Base-by-base conservation (phyloP, 768 basidiomycete species). In the Suillus weaverae region DNA sequence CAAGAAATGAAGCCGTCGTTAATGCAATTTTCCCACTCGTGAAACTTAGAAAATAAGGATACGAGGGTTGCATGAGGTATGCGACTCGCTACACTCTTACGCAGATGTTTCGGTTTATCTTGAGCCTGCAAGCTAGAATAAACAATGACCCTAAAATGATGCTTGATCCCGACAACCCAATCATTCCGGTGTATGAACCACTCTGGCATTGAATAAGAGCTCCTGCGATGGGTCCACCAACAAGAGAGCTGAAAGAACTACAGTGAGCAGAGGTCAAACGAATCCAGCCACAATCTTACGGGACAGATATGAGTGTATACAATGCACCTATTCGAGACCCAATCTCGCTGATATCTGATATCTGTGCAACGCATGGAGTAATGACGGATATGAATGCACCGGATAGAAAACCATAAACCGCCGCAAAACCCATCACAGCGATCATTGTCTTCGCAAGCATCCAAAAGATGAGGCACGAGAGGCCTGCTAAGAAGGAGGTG, bases 301-400 rank as follows among this genome's bases (percentile, higher is more conserved):
- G 88, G 44, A 90, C 79, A 0, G 89, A 86, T 26, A 89, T 85
- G 16, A 89, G 74, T 22, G 80, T 86, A 70, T 90, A 91, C 48
- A 90, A 70, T 65, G 86, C 76, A 22, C 90, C 90, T 50, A 91
- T 85, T 54, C 87, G 80, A 30, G 81, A 81, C 4, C 90, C 90
- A 56, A 89, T 84, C 70, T 85, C 83, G 9, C 78, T 70, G 26
- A 83, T 76, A 44, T 88, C 81, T 39, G 88, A 87, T 61, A 90
- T 88, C 69, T 88, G 86, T 26, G 83, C 87, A 30, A 91, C 82
- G 69, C 88, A 90, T 0, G 89, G 88, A 13, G 84, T 87, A 66
- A 91, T 74, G 46, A 90, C 81, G 43, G 87, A 85, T 55, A 89
- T 86, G 75, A 90, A 87, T 11, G 88, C 86, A 5, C 90, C 89